Conservation (phyloP, 2,329 filamentous ascomycete genomes). For the Metarhizium rileyi region DNA sequence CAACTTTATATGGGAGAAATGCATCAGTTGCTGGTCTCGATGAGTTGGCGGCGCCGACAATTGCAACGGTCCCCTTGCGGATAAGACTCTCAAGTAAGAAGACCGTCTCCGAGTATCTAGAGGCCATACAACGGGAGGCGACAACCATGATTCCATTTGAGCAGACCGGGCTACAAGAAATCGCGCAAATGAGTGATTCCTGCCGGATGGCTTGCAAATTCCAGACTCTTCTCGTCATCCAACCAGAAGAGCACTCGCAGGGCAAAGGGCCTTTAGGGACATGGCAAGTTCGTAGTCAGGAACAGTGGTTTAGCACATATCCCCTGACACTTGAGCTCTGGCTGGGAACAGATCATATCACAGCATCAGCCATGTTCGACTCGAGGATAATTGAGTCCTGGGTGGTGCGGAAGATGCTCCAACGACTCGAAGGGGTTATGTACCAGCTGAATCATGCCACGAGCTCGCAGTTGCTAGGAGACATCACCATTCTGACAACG, state of each 20-base stretch:
- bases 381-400: no score
- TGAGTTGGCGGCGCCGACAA: slow-evolving; percentile 19
- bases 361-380: no score
- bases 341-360: no score
- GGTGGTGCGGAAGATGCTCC: no score
- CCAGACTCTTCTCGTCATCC: slow-evolving; percentile 20
- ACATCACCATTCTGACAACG: background rate
- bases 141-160: slow-evolving; percentile 12
- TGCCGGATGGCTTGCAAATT: slow-evolving; percentile 14
- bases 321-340: no score
- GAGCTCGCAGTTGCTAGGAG: background rate
- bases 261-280: no score
- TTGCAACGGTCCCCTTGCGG: slow-evolving; percentile 32
- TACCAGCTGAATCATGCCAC: no score
- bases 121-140: slow-evolving; percentile 9
- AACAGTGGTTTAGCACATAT: no score
- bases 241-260: no score
- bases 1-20: slow-evolving; percentile 30
- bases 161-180: slow-evolving; percentile 13
- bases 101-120: slow-evolving; percentile 7
- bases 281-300: no score
- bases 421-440: no score
- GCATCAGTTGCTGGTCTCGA: slow-evolving; percentile 13
- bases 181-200: slow-evolving; percentile 10
- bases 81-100: slow-evolving; percentile 21